Percentiles rank a stretch among this genome's conserved stretches.
Evolutionary conservation across 2,329 filamentous ascomycete species (phyloP).

Genomic region (Pseudodiploospora longispora): DNA sequence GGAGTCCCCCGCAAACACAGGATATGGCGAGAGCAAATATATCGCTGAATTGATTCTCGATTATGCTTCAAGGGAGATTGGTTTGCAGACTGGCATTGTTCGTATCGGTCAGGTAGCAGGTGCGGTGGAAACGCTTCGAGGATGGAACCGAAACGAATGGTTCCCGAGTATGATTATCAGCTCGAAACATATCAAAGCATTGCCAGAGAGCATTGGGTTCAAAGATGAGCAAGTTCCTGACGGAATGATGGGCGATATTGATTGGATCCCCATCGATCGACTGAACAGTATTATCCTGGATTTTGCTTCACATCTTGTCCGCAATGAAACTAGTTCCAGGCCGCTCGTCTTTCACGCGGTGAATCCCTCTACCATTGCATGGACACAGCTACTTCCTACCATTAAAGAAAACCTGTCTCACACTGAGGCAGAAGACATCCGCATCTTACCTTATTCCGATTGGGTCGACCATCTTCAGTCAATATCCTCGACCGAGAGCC

Average conservation of each 20-base stretch:
- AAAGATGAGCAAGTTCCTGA: neutral
- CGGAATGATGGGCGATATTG: neutral
- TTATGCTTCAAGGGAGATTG: conserved; percentile 1
- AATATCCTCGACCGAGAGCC: neutral
- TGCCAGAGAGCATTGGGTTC: conserved; percentile 5
- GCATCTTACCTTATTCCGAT: neutral
- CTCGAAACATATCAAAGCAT: conserved; percentile 3
- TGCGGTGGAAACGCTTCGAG: conserved; percentile 1
- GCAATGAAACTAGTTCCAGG: neutral
- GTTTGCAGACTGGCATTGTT: neutral
- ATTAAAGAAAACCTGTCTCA: neutral
- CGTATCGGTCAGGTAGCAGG: conserved; percentile 6
- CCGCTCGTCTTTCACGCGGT: conserved; percentile 4
- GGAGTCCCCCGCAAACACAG: neutral
- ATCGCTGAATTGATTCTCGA: conserved; percentile 4
- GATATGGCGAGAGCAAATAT: conserved; percentile 9
- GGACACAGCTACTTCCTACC: conserved; percentile 2
- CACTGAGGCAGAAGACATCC: neutral
- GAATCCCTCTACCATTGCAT: conserved; percentile 5
- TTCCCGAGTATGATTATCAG: conserved; percentile 6
- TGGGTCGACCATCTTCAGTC: conserved; percentile 1
- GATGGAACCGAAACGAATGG: conserved; percentile 8
- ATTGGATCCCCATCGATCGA: conserved; percentile 8
- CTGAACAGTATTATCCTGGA: conserved; percentile 3
- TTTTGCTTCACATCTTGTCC: neutral